Evolutionary conservation across 1,139 yeast genomes (phyloP), one percentile per base, ranked within the genome.

Genomic region (Yamadazyma songkhlaensis): DNA sequence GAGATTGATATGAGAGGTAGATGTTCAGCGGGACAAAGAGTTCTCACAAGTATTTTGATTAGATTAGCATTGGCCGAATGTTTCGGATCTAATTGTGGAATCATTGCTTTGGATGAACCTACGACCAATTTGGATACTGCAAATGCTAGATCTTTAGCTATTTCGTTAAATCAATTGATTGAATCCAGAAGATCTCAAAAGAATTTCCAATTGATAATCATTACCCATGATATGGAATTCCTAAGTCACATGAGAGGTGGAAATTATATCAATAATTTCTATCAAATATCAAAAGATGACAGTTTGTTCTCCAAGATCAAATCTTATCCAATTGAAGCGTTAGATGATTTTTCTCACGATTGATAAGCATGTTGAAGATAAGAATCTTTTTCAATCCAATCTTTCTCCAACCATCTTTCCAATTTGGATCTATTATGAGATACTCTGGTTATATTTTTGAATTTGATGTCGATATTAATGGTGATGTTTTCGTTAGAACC

Each of bases 21-120:
- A 40, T 94, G 99, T 59, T 88, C 97, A 2, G 98, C 98, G 0
- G 99, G 99, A 1, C 99, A 94, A 59, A 88, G 89, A 55, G 97
- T 94, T 2, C 66, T 94, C 39, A 96, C 98, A 0, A 84, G 95
- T 39, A 89, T 94, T 37, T 81, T 94, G 27, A 90, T 94, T 38
- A 72, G 99, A 39, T 67, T 94, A 41, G 97, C 97, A 0, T 66
- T 94, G 35, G 95, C 97, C 0, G 98, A 94, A 59, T 88, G 97
- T 54, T 92, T 94, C 66, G 98, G 98, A 7, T 75, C 81, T 1
- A 88, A 85, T 55, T 92, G 97, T 65, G 98, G 98, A 36, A 84
- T 92, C 56, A 87, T 94, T 50, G 96, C 97, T 0, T 68, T 94
- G 31, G 99, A 94, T 62, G 99, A 94, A 62, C 99, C 99, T 6